Evolutionary conservation across 305 asterid genomes (phyloP), one percentile per base, ranked within the genome.

Genomic region (Fraxinus greggii): DNA sequence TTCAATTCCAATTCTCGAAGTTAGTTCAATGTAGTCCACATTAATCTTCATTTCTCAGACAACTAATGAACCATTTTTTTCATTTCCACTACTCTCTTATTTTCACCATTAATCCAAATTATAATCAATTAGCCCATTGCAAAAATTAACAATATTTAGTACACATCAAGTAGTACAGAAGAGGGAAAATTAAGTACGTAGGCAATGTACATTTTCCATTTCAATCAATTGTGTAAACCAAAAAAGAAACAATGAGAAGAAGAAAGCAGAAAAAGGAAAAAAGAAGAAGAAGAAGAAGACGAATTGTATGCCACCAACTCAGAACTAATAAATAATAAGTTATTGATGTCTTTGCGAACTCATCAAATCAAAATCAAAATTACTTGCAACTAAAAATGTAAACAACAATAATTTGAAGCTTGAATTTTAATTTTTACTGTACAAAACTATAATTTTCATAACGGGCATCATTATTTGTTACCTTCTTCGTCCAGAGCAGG

Each of bases 401-500:
- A 36, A 75, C 12, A 21, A 10, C 17, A 72, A 32, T 8, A 21
- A 72, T 31, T 72, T 72, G 56, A 74, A 35, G 6, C 29, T 8
- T 74, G 15, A 3, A 13, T 33, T 42, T 38, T 17, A 45, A 72
- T 21, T n/a, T 74, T 74, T 8, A 38, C 15, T 35, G 67, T 63
- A 23, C 26, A 83, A 24, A 13, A 19, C 26, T 74, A 26, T 10
- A 36, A 40, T 28, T 48, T 63, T 65, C 65, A n/a, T 26, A 17
- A 21, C 15, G 63, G 28, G 38, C 10, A 21, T 28, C 19, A 13
- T 2, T 63, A 10, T 5, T 26, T 84, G 67, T 40, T 80, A 83
- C 87, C 86, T 80, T 83, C 83, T 74, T 88, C 42, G 51, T 79
- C 78, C 63, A 78, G 17, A 36, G 86, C 67, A 56, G 85, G 80